Base-by-base conservation (phyloP, 495 filamentous ascomycete genomes). In the Penicillium subrubescens region DNA sequence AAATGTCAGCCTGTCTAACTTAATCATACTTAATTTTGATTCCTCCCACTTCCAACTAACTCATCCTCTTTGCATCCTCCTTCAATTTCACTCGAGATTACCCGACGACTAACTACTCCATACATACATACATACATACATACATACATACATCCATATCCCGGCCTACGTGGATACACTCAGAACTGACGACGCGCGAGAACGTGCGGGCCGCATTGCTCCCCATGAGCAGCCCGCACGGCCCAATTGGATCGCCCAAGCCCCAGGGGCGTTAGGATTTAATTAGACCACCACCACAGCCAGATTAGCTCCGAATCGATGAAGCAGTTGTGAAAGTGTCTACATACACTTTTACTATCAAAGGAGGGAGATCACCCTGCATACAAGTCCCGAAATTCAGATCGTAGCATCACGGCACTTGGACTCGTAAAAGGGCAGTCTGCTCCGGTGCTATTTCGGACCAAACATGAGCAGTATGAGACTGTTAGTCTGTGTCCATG, bases 191-290 rank as follows among this genome's bases (percentile, higher is more conserved):
- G 41, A 63, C 61, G 60, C 54, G 54, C 43, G 55, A 65, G 58
- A 66, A 62, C 64, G 59, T 66, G 59, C 64, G 59, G 59, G 59
- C 59, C 59, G 60, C 64, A 54, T 57, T 48, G 39, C 51, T 56
- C n/a, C 60, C 54, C 52, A 66, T 55, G 57, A 65, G 63, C 31
- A 46, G 27, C 8, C 35, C 21, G 57, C 57, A 64, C 63, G 58
- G 54, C 21, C 64, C 64, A 66, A 66, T 66, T 46, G 54, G 64
- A 61, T 61, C 58, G 33, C 25, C 58, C 43, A 31, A 52, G 58
- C 51, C 63, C 63, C 63, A 41, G 35, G 61, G 60, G 53, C 33
- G 23, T 46, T 8, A 48, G 52, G 43, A 44, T 48, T 52, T 51
- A 61, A 53, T 56, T 33, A 56, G 31, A 56, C 15, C 53, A 37